Evolutionary conservation across 257 asterid species (phyloP), one percentile per base, ranked within the genome.

Genomic region (Nicotiana tomentosiformis): DNA sequence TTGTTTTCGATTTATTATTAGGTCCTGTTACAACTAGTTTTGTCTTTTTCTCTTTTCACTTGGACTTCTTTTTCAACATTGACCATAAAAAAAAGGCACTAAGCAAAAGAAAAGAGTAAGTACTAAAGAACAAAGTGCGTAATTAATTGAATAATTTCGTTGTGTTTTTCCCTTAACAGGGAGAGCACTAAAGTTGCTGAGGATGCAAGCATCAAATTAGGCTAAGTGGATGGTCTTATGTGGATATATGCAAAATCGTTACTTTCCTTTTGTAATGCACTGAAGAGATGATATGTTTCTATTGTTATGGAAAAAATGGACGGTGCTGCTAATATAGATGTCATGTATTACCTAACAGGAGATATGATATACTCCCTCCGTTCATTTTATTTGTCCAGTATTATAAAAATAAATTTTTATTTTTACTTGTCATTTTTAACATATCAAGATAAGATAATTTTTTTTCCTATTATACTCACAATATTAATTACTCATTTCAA

Each of bases 151-250:
- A 20, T 61, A 1, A 7, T 3, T 17, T 82, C 57, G 16, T 56
- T 37, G 3, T 4, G 20, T 26, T 46, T 9, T 20, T 17, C 23
- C 2, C 46, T 77, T 1, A 5, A 49, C 92, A 90, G 92, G 92
- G 86, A 30, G 93, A 89, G 82, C 91, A 84, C 26, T 91, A 89
- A 80, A 87, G 88, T 35, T 84, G 80, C 10, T 86, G 82, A 84
- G 30, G 81, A 53, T 70, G 78, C 61, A 23, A 72, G 20, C 23
- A 23, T 70, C 12, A 43, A 46, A 23, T 43, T 23, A 4, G 39
- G 79, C 39, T 23, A 46, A 14, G 16, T 14, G 61, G 49, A 43
- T 46, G 78, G 37, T 20, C 12, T 62, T 10, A 23, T 10, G 35
- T 62, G 15, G 66, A 60, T n/a, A 60, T 60, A 60, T 60, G 14